Base-by-base conservation (phyloP, 2,329 filamentous ascomycete genomes). In the Xylariaceae sp. region DNA sequence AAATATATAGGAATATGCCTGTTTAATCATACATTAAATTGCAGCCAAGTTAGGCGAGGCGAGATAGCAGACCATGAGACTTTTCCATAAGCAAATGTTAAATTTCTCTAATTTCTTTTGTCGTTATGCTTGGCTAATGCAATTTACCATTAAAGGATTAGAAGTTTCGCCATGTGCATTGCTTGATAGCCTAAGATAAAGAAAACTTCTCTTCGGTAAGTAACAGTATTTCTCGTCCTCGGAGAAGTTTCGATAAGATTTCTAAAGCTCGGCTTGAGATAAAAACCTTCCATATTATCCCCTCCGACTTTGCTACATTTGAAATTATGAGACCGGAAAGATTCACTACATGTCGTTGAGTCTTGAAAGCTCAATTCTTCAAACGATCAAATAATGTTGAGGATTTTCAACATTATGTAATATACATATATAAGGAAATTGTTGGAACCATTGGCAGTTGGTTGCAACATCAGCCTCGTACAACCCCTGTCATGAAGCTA, bases 251-350 rank as follows among this genome's bases (percentile, higher is more conserved):
- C 15, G 40, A 30, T 21, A 30, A 5, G 3, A 29, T 29, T 6
- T 37, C 33, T 7, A n/a, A 37, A 1, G 23, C 43, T 47, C 43
- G 32, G 11, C 43, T 47, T 13, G 43, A 47, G 23, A 47, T 27
- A 16, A 47, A 21, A 3, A 37, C 9, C 11, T 47, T 47, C 23
- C 43, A 21, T 15, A 29, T 37, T 3, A 29, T 10, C 4, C 43
- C 43, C 6, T 8, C 37, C 16, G 43, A 47, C 11, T 15, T 46
- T 18, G 23, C 37, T 9, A 13, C 1, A 6, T 46, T 47, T 10
- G 43, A 47, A 5, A 13, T 15, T 11, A 37, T 37, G 2, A 47
- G 2, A 16, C 16, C 37, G 6, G n/a, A 13, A 13, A 47, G 43
- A 15, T 37, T 3, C 7, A 37, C 15, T 6, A 47, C 24, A 13